Evolutionary conservation across 331 rosid species (phyloP), one percentile per base, ranked within the genome.

Genomic region (Pyracantha coccinea): DNA sequence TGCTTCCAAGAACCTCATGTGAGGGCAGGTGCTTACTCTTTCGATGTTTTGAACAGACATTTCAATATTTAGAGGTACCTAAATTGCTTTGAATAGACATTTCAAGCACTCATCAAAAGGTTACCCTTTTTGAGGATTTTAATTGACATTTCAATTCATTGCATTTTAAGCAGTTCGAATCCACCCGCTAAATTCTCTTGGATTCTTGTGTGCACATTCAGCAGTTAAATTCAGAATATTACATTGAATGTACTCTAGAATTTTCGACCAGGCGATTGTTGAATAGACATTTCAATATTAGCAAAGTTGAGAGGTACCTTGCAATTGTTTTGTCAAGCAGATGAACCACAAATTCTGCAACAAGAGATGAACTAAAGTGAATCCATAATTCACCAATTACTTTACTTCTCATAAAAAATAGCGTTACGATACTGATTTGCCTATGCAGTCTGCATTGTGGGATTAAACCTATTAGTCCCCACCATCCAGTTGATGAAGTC

Each of bases 311-410:
- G 57, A n/a, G 53, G 73, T 88, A 94, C 99, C 99, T 94, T 31
- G 92, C 92, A 81, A 94, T 75, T 61, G 88, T 83, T 85, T 92
- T 94, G 90, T 94, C 99, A 25, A 90, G 90, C 21, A 89, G 2
- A 82, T 90, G 73, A 79, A 79, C 87, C 76, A 92, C 88, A 59
- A 78, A 94, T 82, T 89, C 99, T 94, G 91, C 86, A 88, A 52
- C 70, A 71, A 69, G 14, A 59, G 45, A 73, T 21, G 64, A 62
- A 70, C 77, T 33, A 72, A 73, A 80, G 61, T 58, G 66, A 76
- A 59, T n/a, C n/a, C 47, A 53, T 21, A 50, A 45, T 77, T 72
- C 55, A 33, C 33, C 67, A 21, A 21, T 38, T 29, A 60, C 38
- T 16, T 19, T 45, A 45, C 32, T 62, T 57, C 24, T 58, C 32